Evolutionary conservation across 108 stramenopile genomes (phyloP), one percentile per base, ranked within the genome.

Genomic region (Conticribra guillardii): DNA sequence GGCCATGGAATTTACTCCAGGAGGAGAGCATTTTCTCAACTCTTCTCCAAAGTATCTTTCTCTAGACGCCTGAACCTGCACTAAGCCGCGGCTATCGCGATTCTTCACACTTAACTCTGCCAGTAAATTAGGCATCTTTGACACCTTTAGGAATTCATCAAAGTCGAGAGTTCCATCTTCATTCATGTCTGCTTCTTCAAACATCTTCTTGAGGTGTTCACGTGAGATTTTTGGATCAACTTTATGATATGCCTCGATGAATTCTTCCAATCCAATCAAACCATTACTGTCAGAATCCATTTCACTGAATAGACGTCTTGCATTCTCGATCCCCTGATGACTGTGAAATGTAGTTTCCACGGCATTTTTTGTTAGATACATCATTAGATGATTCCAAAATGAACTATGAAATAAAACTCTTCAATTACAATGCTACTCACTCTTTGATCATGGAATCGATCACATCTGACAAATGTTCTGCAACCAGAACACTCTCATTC

Each of bases 31-130:
- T 14, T 70, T 71, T 5, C 64, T 28, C 21, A 80, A 14, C 14
- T 80, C 79, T 54, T 72, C 74, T n/a, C 80, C 79, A 53, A 77
- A 84, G 45, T 77, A 80, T 19, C 48, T 56, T 50, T 81, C 83
- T 24, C 77, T 30, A 5, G 64, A 71, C 26, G 79, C 75, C 50
- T 71, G 69, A 4, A 84, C 75, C 22, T 76, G 71, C 16, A 76
- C 62, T 50, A 73, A 57, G 30, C 79, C 79, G n/a, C 74, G 64
- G 32, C 29, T 33, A 63, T 69, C 69, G 33, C 77, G 49, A 54
- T 74, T 80, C 64, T 81, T 81, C 28, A 70, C 65, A 14, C 48
- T 45, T 9, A 77, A 55, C 5, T 81, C 73, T 26, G 63, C 55
- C 32, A 77, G 28, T 31, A 74, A 46, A 46, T 72, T 76, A 19